These are phyloP conservation scores for Lactifluus pinguis DNA, from an alignment of 768 basidiomycete species.

Conservation along the genomic window DNA sequence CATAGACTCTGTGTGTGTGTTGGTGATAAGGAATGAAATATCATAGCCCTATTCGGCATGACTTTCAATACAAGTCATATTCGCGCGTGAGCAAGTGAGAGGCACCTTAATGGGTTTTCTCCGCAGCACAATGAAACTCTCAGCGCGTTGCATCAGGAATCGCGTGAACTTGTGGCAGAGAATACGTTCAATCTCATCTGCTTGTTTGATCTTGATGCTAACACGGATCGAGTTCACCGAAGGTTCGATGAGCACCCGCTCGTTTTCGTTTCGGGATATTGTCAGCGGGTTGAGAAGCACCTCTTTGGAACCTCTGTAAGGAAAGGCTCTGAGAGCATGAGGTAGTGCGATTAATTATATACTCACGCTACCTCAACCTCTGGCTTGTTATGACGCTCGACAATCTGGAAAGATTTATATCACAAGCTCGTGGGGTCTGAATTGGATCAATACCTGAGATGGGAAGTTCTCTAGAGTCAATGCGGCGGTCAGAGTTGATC, in stretches of 20 bases:
- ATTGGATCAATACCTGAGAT: slow-evolving; percentile 64
- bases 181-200: slow-evolving; percentile 97
- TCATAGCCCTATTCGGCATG: slow-evolving; percentile 72
- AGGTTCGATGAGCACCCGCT: slow-evolving; percentile 94
- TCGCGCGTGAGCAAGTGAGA: background rate
- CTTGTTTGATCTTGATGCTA: slow-evolving; percentile 98
- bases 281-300: slow-evolving; percentile 88
- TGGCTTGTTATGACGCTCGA: slow-evolving; percentile 95
- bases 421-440: slow-evolving; percentile 6
- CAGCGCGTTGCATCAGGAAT: slow-evolving; percentile 98
- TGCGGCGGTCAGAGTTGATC: slow-evolving; percentile 95
- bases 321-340: background rate
- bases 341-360: background rate
- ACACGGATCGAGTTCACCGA: slow-evolving; percentile 95
- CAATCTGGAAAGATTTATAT: slow-evolving; percentile 48
- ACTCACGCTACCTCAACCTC: slow-evolving; percentile 81
- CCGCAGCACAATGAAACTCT: slow-evolving; percentile 93
- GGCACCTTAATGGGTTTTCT: slow-evolving; percentile 82
- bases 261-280: slow-evolving; percentile 96
- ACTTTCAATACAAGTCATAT: background rate
- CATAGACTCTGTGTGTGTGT: slow-evolving; percentile 96
- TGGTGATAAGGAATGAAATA: slow-evolving; percentile 96
- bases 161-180: slow-evolving; percentile 97
- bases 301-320: slow-evolving; percentile 75
- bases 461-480: slow-evolving; percentile 96